Evolutionary conservation across 495 filamentous ascomycete genomes (phyloP).

Genomic region (Trypethelium eluteriae): DNA sequence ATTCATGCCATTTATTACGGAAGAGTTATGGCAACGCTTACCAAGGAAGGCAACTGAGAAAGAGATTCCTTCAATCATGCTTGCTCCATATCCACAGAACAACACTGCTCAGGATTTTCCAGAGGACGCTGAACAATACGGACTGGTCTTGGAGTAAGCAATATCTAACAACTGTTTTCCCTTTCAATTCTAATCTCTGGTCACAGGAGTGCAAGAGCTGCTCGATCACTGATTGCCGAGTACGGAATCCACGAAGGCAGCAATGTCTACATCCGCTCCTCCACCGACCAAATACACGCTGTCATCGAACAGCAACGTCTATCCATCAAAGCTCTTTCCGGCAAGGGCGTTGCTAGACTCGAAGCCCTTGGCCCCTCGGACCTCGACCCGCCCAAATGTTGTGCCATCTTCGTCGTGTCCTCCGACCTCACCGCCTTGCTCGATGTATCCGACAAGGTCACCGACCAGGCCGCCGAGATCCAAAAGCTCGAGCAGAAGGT

Average conservation of each 20-base stretch:
- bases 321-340: slow-evolving; percentile 38
- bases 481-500: slow-evolving; percentile 23
- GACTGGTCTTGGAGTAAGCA: slow-evolving; percentile 39
- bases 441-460: no score
- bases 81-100: slow-evolving; percentile 37
- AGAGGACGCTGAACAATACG: slow-evolving; percentile 29
- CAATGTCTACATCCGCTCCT: slow-evolving; percentile 32
- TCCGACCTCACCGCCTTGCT: slow-evolving; percentile 26
- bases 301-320: slow-evolving; percentile 28
- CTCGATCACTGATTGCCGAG: slow-evolving; percentile 42
- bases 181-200: slow-evolving; percentile 20
- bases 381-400: slow-evolving; percentile 51
- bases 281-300: slow-evolving; percentile 24
- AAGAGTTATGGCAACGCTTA: slow-evolving; percentile 73
- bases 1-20: slow-evolving; percentile 73
- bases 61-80: slow-evolving; percentile 57
- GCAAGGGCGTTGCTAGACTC: slow-evolving; percentile 36
- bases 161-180: no score
- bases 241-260: slow-evolving; percentile 48
- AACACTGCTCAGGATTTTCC: slow-evolving; percentile 38
- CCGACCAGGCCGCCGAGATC: no score
- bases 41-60: slow-evolving; percentile 52
- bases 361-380: slow-evolving; percentile 45
- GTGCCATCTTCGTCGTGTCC: slow-evolving; percentile 61
- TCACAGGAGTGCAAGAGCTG: slow-evolving; percentile 42